Conservation (phyloP, 257 asterid genomes). For the Solanum chiquidenum region DNA sequence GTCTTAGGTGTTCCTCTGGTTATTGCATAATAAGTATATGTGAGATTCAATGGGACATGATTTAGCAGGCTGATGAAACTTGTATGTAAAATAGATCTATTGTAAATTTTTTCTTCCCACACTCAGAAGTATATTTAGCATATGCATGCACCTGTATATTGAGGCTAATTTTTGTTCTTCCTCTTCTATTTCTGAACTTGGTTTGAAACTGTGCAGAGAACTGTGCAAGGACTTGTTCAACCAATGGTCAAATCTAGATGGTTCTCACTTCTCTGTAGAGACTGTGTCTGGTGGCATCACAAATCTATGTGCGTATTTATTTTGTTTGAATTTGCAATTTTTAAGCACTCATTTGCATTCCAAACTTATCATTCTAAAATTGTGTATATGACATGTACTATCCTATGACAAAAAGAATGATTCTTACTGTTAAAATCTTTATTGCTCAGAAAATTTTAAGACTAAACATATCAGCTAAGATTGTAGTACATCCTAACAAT, state of each 20-base stretch:
- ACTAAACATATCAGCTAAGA: not conserved
- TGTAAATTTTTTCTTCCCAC: not conserved
- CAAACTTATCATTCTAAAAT: not conserved
- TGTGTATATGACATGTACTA: not conserved
- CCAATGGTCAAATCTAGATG: slow-evolving; percentile 67
- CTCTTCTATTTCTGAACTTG: not conserved
- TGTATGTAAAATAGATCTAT: not conserved
- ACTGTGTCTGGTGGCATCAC: slow-evolving; percentile 98
- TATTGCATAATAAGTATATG: not conserved
- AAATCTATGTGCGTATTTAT: slow-evolving; percentile 51
- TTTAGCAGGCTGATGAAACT: not conserved
- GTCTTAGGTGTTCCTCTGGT: not conserved
- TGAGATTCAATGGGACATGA: not conserved
- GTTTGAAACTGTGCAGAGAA: slow-evolving; percentile 34
- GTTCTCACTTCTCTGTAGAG: slow-evolving; percentile 63
- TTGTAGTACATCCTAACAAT: not conserved
- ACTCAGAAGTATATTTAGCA: not conserved
- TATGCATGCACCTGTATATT: not conserved
- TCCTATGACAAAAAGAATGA: not conserved
- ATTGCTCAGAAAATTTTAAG: not conserved
- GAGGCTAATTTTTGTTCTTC: not conserved
- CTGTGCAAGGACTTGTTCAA: slow-evolving; percentile 80
- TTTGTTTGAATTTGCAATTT: not conserved
- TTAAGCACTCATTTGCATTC: not conserved
- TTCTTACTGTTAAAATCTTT: not conserved